These are phyloP conservation scores for Exserohilum rostratum DNA, from an alignment of 2,329 filamentous ascomycete species.

Conservation along the genomic window DNA sequence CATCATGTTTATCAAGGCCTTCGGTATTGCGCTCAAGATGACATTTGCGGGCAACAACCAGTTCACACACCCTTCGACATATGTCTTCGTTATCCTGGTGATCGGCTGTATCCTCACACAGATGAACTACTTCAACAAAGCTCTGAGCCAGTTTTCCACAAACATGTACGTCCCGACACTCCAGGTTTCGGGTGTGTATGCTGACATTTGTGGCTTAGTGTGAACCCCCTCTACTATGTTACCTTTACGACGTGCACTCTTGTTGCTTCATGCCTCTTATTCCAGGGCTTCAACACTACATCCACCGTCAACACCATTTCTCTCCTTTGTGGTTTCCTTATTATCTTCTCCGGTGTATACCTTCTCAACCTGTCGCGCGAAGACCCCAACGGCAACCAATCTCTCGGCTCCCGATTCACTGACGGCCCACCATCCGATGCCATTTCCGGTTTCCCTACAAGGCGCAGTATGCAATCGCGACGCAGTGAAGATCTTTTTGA, in stretches of 20 bases:
- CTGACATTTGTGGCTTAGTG: slow-evolving; percentile 58
- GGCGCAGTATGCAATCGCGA: slow-evolving; percentile 89
- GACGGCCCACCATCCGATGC: slow-evolving; percentile 91
- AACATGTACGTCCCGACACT: slow-evolving; percentile 74
- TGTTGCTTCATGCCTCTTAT: slow-evolving; percentile 93
- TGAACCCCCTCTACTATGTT: slow-evolving; percentile 96
- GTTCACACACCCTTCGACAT: slow-evolving; percentile 92
- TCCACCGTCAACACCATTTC: slow-evolving; percentile 91
- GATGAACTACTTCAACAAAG: slow-evolving; percentile 99
- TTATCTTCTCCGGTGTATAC: slow-evolving; percentile 95
- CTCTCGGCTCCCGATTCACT: slow-evolving; percentile 60
- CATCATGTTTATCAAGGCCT: slow-evolving; percentile 99
- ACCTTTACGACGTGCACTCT: slow-evolving; percentile 96
- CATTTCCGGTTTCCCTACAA: slow-evolving; percentile 85
- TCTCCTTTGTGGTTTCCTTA: slow-evolving; percentile 87
- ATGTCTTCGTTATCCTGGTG: slow-evolving; percentile 95
- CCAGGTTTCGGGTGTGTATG: not conserved
- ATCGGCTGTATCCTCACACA: slow-evolving; percentile 94
- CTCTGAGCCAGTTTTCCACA: slow-evolving; percentile 92
- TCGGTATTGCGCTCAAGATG: slow-evolving; percentile 95
- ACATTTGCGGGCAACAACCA: slow-evolving; percentile 94
- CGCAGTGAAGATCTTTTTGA: slow-evolving; percentile 59
- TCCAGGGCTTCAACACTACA: slow-evolving; percentile 93
- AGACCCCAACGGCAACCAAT: slow-evolving; percentile 79
- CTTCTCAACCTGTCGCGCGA: slow-evolving; percentile 92